Base-by-base conservation (phyloP, 2,329 filamentous ascomycete species). In the Alternaria ventricosa region DNA sequence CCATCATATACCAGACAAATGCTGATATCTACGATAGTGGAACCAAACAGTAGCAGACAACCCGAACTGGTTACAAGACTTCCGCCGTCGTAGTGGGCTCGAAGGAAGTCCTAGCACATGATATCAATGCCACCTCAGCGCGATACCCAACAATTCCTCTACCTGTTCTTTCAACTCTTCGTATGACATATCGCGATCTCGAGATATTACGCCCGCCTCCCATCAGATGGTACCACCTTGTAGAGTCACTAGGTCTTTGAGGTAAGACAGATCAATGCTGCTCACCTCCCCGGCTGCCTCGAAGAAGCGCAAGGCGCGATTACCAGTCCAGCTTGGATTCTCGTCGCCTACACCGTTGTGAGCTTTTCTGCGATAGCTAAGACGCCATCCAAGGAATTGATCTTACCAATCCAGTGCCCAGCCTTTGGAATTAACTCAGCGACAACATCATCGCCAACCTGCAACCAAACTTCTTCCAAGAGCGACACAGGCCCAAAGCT, bases 1-100 rank as follows among this genome's bases (percentile, higher is more conserved):
- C n/a, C 9, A 2, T 41, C n/a, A 2, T 41, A 18, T 41, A 18
- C 36, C 36, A 41, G 15, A 41, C 36, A 41, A 41, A 41, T 18
- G 36, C 36, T 41, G 2, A 41, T n/a, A 2, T 41, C 2, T 10
- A 45, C 3, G 3, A 3, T 13, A 74, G 6, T 85, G 82, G 82
- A 82, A 84, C 51, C 74, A 75, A 49, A 76, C 75, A 18, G 61
- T 72, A 13, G 72, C 71, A 13, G 73, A 75, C 18, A 45, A 63
- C 8, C 56, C 61, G 6, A 46, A 49, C 4, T 63, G 61, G 61
- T n/a, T 63, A 9, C 44, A 55, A n/a, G 44, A 60, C 6, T 63
- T 63, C 25, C 56, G 61, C 27, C 30, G 43, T n/a, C 44, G 45
- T 1, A 55, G 61, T 46, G 57, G 61, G 11, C 57, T 63, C 43